These are phyloP conservation scores for Coemansia sp. DNA, from an alignment of 192 early-diverging fungal species.

Conservation along the genomic window DNA sequence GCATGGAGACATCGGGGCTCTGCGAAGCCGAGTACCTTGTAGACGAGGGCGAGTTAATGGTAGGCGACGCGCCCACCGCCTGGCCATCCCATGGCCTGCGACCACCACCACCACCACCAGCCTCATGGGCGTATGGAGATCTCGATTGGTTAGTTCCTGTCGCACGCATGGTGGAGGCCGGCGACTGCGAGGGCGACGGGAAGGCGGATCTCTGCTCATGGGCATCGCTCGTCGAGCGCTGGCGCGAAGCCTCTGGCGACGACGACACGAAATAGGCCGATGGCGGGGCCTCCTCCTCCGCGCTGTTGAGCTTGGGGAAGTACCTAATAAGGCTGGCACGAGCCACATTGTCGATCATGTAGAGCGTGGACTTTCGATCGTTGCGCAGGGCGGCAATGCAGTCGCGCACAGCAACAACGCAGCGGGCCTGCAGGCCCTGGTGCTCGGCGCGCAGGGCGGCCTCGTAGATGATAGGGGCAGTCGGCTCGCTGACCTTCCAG, in stretches of 20 bases:
- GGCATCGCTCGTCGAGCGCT: constrained; percentile 42
- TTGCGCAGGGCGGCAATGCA: constrained; percentile 23
- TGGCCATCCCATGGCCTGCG: not conserved
- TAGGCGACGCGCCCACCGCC: constrained; percentile 9
- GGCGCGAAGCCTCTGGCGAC: constrained; percentile 6
- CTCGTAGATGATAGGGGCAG: constrained; percentile 66
- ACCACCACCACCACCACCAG: no score
- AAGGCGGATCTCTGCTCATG: constrained; percentile 2
- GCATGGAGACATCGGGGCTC: constrained; percentile 23
- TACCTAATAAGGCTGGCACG: constrained; percentile 35
- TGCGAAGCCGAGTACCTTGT: constrained; percentile 17
- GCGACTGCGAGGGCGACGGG: constrained; percentile 30
- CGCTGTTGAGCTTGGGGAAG: constrained; percentile 32
- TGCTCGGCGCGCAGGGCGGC: constrained; percentile 65
- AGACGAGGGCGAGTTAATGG: constrained; percentile 42
- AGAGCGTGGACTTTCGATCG: constrained; percentile 35
- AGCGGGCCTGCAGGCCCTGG: constrained; percentile 60
- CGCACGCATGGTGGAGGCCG: constrained; percentile 30
- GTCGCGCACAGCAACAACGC: constrained; percentile 36
- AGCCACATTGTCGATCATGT: constrained; percentile 32
- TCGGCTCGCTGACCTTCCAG: constrained; percentile 60
- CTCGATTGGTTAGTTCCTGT: constrained; percentile 19
- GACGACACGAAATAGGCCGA: not conserved
- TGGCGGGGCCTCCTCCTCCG: constrained; percentile 11
- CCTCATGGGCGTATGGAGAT: constrained; percentile 39